Base-by-base conservation (phyloP, 306 rosid species). In the Lagenaria siceraria region DNA sequence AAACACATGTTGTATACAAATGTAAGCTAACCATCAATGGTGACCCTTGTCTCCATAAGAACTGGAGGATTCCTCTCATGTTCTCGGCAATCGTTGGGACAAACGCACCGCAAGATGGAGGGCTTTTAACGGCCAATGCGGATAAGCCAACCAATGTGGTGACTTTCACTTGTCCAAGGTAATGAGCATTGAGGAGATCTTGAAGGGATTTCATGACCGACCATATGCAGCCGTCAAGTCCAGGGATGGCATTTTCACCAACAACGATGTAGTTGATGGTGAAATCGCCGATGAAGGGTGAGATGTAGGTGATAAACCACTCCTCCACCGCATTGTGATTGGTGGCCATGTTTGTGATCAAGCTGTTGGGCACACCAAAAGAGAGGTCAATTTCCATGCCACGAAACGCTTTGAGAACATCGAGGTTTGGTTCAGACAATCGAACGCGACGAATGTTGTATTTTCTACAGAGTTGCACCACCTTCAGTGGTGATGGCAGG, bases 1-100 rank as follows among this genome's bases (percentile, higher is more conserved):
- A 29, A 6, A 6, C 1, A 62, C 31, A 62, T 15, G 7, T 7
- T 1, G 8, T 10, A 81, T 75, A 85, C 0, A 86, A 88, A 38
- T 81, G 62, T 51, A 78, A 58, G 52, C 82, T 83, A 68, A 85
- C 36, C 87, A 87, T 21, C 35, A 87, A 71, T 1, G 87, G 84
- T 7, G 82, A 54, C 3, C 65, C 52, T 15, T 18, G 48, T 6
- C 8, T 2, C 0, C 83, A 33, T 0, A 85, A 75, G 18, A 85
- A 79, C 0, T 53, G 5, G 7, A 76, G 56, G 17, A 85, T 80
- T 40, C 22, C 80, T 3, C 1, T 43, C 75, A 83, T 55, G 11
- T 15, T 40, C 0, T 10, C 9, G 49, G 33, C 10, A 1, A 73
- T 12, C 19, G 15, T 63, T 2, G 52, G 4, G 21, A 78, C 9